Evolutionary conservation across 805 yeast genomes (phyloP), one percentile per base, ranked within the genome.

Genomic region (Candida easanensis): DNA sequence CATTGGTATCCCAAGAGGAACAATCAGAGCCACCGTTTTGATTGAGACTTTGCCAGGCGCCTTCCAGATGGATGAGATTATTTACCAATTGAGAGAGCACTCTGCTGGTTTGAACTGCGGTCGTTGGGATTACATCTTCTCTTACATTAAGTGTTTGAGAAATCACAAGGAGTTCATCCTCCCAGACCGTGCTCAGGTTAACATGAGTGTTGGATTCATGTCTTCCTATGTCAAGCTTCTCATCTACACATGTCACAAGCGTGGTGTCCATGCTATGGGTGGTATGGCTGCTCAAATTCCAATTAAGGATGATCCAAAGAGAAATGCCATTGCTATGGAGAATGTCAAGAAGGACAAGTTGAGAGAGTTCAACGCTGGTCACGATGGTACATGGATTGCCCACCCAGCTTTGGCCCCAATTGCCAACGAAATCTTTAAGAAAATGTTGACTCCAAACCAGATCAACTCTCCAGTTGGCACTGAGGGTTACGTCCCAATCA

Each of bases 251-350:
- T 82, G 89, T 63, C 95, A 85, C 64, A 71, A 77, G 57, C 75
- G 91, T 67, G 85, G 83, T 50, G 91, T 84, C 36, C 90, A 84
- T 58, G 91, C 93, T 18, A 82, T 85, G 80, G 95, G 95, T 56
- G 95, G 95, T 53, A 85, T 85, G 95, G 91, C 93, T 52, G 91
- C 91, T 5, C 86, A 84, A 52, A 84, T 85, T 56, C 93, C 93
- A 49, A 85, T 84, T 66, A 84, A 84, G 65, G 74, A 79, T 49
- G 89, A 85, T 55, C 72, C 73, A 26, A 77, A 65, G 39, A 78
- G 80, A 45, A 84, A 85, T 65, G 69, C 71, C 33, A 66, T 68
- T 38, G 91, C 90, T 6, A 73, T 85, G 80, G 77, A 73, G 36
- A 83, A 83, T 53, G 93, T 85, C 38, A 76, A 78, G 53, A 76